Conservation (phyloP, 306 rosid genomes). For the Sechiopsis laciniata region DNA sequence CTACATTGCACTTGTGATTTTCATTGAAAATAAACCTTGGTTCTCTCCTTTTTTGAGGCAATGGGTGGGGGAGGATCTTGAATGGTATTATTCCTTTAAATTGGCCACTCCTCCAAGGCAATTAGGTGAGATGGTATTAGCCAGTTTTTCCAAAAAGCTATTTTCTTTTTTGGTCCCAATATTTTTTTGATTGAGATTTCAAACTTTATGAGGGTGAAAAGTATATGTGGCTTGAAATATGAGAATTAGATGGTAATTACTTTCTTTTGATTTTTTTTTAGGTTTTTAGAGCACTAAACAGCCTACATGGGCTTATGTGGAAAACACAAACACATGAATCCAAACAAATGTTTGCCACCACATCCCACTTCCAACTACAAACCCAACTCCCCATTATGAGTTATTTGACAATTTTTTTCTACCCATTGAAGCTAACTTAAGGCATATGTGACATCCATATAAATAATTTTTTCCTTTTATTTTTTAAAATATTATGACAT, state of each 20-base stretch:
- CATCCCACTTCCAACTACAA: slow-evolving; percentile 9
- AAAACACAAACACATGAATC: slow-evolving; percentile 38
- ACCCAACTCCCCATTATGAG: slow-evolving; percentile 2
- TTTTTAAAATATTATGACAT: too few relatives aligned
- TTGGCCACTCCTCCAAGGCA: slow-evolving; percentile 16
- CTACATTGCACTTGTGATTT: background rate
- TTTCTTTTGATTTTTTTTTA: background rate
- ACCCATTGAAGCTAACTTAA: too few relatives aligned
- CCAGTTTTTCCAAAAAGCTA: background rate
- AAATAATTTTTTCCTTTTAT: too few relatives aligned
- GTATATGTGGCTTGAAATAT: background rate
- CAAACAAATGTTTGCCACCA: slow-evolving; percentile 34
- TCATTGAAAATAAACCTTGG: background rate
- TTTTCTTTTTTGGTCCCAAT: background rate
- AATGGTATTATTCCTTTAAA: slow-evolving; percentile 9
- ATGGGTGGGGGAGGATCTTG: slow-evolving; percentile 11
- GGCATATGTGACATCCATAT: too few relatives aligned
- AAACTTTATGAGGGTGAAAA: background rate
- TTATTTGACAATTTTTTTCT: too few relatives aligned
- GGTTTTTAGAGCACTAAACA: slow-evolving; percentile 38
- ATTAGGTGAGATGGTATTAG: background rate
- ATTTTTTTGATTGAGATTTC: background rate
- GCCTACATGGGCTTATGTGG: slow-evolving; percentile 47
- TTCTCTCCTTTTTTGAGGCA: background rate
- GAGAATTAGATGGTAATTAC: background rate